Base-by-base conservation (phyloP, 306 rosid species). In the Vigna unguiculata region DNA sequence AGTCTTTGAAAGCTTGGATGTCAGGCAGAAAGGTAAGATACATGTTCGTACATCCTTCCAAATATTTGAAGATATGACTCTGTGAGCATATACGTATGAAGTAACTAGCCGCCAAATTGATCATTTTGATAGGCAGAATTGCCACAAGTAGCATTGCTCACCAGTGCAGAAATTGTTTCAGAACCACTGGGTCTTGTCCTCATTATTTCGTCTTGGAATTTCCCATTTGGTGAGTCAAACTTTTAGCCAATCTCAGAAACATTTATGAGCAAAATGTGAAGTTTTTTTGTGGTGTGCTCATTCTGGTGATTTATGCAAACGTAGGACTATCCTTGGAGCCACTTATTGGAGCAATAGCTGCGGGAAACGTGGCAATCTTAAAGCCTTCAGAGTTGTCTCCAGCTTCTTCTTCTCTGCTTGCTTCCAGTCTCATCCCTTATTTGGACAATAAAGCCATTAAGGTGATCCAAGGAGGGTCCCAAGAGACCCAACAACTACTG, bases 171-270 rank as follows among this genome's bases (percentile, higher is more conserved):
- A 81, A 72, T 92, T 57, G 76, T 92, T 69, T 82, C 93, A 0
- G 89, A 92, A 80, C 93, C 97, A 68, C 81, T 92, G 12, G 97
- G 96, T 25, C 80, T 88, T 1, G 88, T 92, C 71, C 96, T 92
- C 75, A 53, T 92, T n/a, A 40, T 90, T 71, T 92, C 97, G 55
- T 87, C 93, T 45, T 92, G 97, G 97, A 92, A 92, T 83, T 88
- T 92, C 32, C 96, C 96, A 32, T 68, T 92, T 71, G 97, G 97
- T 90, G 79, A 86, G 96, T 60, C 4, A 60, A 9, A 20, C 36
- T 5, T 15, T 48, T 25, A 59, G 14, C 22, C 16, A 21, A n/a
- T 25, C 7, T 49, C 62, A 34, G 25, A 25, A 65, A 46, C 25
- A 45, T 28, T 60, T 30, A 16, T 32, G 30, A 40, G 45, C 7